A percentile compares a stretch with the other conserved stretches of the same genome.
These are phyloP conservation scores for Gracilariopsis chorda DNA, from an alignment of 23 red algal genomes.

Conservation along the genomic window DNA sequence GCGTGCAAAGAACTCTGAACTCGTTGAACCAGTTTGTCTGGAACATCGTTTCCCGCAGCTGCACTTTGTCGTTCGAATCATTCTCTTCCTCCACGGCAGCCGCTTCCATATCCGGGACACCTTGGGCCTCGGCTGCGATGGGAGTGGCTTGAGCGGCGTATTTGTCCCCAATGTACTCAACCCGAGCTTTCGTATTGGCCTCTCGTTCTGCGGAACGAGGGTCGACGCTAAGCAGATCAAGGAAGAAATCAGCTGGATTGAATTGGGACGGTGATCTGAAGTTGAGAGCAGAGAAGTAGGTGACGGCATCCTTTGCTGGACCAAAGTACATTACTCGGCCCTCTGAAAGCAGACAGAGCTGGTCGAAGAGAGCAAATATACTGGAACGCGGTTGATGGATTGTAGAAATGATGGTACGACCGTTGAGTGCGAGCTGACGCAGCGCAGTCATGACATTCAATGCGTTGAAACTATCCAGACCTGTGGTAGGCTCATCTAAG, in stretches of 20 bases:
- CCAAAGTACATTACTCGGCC: constrained; percentile 94
- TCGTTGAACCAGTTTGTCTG: constrained; percentile 74
- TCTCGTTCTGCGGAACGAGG: constrained; percentile 39
- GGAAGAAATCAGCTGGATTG: constrained; percentile 97
- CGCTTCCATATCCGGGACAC: neutral
- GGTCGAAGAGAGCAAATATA: constrained; percentile 96
- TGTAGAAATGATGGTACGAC: constrained; percentile 92
- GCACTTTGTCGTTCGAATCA: neutral
- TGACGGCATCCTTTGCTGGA: constrained; percentile 86
- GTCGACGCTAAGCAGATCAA: constrained; percentile 84
- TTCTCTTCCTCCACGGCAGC: neutral
- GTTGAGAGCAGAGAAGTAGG: constrained; percentile 79
- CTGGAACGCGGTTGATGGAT: constrained; percentile 98
- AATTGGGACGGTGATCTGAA: constrained; percentile 80
- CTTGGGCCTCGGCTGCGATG: neutral
- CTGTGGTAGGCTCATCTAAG: constrained; percentile 91
- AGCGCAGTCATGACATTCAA: constrained; percentile 90
- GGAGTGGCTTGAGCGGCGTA: constrained; percentile 39
- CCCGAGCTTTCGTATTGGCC: constrained; percentile 41
- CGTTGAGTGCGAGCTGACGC: constrained; percentile 78
- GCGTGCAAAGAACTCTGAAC: constrained; percentile 54
- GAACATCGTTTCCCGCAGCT: constrained; percentile 14
- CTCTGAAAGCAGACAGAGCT: constrained; percentile 82
- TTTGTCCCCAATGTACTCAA: constrained; percentile 29
- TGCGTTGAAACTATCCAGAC: constrained; percentile 92